phyloP scores from a whole-genome alignment of 2,329 filamentous ascomycete species.

The Aureobasidium pullulans region DNA sequence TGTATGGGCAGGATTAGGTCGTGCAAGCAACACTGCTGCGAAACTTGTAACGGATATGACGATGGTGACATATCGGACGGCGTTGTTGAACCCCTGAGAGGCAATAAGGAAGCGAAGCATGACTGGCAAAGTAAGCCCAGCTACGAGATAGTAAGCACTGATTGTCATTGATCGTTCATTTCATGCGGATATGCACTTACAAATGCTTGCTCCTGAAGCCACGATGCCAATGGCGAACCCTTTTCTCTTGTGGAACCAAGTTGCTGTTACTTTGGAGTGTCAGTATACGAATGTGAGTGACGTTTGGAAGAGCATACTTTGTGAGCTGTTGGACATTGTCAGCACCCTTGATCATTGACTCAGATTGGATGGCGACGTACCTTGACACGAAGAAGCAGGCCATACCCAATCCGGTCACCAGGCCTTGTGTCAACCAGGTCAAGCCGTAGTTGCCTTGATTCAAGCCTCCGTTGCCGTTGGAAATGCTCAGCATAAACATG shows the following conservation, averaged over 20 bases:
- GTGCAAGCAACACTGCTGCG: slow-evolving; percentile 35
- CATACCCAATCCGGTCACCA: slow-evolving; percentile 43
- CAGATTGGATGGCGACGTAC: background rate
- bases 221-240: slow-evolving; percentile 44
- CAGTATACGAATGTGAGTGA: background rate
- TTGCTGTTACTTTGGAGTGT: slow-evolving; percentile 35
- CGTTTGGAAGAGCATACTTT: slow-evolving; percentile 30
- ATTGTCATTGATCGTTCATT: background rate
- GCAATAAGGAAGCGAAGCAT: slow-evolving; percentile 40
- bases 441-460: slow-evolving; percentile 33
- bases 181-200: slow-evolving; percentile 17
- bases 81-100: slow-evolving; percentile 38
- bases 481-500: slow-evolving; percentile 38
- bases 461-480: slow-evolving; percentile 31
- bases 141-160: slow-evolving; percentile 17
- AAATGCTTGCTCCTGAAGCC: slow-evolving; percentile 42
- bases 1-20: slow-evolving; percentile 35
- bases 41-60: slow-evolving; percentile 35
- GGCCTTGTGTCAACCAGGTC: slow-evolving; percentile 42
- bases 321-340: slow-evolving; percentile 30
- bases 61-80: slow-evolving; percentile 34
- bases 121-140: slow-evolving; percentile 34
- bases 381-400: slow-evolving; percentile 44
- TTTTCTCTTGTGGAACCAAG: slow-evolving; percentile 42
- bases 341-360: too few species aligned